These are phyloP conservation scores for Trichoderma reesei DNA, from an alignment of 495 filamentous ascomycete genomes.

Conservation along the genomic window DNA sequence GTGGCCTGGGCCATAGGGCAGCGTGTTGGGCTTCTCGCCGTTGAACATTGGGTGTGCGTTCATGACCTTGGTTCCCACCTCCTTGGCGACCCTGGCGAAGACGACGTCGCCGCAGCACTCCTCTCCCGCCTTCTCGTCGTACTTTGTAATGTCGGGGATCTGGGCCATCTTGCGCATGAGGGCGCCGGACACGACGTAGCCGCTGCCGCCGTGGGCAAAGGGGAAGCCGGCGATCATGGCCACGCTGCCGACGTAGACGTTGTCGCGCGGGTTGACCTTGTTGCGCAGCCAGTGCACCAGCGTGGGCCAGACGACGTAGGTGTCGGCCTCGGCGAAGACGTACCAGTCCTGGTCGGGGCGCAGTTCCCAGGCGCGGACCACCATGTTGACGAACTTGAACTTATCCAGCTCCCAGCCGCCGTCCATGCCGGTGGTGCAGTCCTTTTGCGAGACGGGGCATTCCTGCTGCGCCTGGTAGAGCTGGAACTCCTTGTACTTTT, in stretches of 20 bases:
- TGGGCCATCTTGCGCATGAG: constrained; percentile 40
- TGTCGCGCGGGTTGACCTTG: constrained; percentile 38
- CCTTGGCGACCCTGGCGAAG: constrained; percentile 47
- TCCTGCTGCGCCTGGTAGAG: constrained; percentile 41
- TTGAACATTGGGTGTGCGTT: constrained; percentile 47
- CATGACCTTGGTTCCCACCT: constrained; percentile 22
- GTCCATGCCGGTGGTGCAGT: constrained; percentile 24
- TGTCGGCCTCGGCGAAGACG: constrained; percentile 61
- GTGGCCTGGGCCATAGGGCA: constrained; percentile 40
- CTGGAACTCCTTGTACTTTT: constrained; percentile 40
- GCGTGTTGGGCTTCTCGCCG: constrained; percentile 40
- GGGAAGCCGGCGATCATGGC: constrained; percentile 42
- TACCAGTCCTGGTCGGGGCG: constrained; percentile 52
- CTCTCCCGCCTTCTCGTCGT: constrained; percentile 42
- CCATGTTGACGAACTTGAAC: constrained; percentile 39
- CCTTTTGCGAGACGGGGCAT: constrained; percentile 31
- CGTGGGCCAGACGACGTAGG: constrained; percentile 55
- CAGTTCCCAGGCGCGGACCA: constrained; percentile 32
- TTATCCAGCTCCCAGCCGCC: constrained; percentile 43
- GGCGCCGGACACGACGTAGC: constrained; percentile 52
- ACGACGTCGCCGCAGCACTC: constrained; percentile 65
- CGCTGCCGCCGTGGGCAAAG: constrained; percentile 62
- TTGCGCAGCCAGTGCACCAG: constrained; percentile 44
- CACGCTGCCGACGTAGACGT: constrained; percentile 50
- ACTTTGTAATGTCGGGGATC: constrained; percentile 33